Conservation (phyloP, 768 basidiomycete genomes). For the Russula foetens region DNA sequence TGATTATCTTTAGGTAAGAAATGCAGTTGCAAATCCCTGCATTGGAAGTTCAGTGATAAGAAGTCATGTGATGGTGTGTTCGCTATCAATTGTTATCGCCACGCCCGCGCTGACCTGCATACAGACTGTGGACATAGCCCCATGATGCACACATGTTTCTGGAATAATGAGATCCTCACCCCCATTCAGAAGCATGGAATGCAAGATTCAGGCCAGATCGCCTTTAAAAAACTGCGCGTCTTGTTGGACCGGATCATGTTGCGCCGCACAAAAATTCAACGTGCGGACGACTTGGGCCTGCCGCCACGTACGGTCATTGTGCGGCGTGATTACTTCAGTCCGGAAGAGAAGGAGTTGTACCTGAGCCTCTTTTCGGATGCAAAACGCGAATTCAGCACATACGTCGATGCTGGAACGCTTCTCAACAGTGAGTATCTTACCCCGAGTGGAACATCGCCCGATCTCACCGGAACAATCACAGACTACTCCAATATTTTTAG, state of each 20-base stretch:
- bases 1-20: conserved; percentile 54
- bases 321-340: conserved; percentile 86
- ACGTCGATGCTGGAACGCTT: conserved; percentile 82
- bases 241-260: conserved; percentile 95
- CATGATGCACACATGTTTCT: conserved; percentile 90
- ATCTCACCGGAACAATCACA: conserved; percentile 23
- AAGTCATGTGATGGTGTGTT: conserved; percentile 72
- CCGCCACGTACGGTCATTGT: conserved; percentile 90
- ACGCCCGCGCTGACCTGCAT: background rate
- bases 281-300: conserved; percentile 91
- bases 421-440: conserved; percentile 66
- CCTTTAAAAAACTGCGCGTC: conserved; percentile 89
- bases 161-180: conserved; percentile 94
- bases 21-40: conserved; percentile 90
- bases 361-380: conserved; percentile 87
- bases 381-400: conserved; percentile 86
- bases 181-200: conserved; percentile 93
- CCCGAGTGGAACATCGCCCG: background rate
- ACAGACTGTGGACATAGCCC: conserved; percentile 79
- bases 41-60: conserved; percentile 89
- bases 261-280: conserved; percentile 83
- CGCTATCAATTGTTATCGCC: background rate
- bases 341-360: conserved; percentile 95
- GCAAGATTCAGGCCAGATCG: conserved; percentile 63
- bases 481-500: conserved; percentile 90